Evolutionary conservation across 1,284 basidiomycete species (phyloP).

Genomic region (Leccinum pachyderme): DNA sequence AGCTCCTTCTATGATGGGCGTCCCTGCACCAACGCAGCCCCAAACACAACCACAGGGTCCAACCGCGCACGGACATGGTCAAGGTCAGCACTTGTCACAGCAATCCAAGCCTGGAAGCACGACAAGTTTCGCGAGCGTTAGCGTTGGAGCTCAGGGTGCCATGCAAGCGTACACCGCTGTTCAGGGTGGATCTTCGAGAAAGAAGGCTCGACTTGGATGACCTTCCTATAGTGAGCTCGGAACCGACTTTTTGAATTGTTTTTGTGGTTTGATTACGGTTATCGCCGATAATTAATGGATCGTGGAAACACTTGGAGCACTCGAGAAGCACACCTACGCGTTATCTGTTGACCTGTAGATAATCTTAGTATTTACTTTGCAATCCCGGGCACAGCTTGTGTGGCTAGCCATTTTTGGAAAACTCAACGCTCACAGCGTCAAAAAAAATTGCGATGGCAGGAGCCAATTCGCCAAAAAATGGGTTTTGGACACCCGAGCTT

Average conservation of each 20-base stretch:
- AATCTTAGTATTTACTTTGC: not conserved
- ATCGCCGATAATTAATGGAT: not conserved
- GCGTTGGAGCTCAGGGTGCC: constrained; percentile 40
- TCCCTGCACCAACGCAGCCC: constrained; percentile 43
- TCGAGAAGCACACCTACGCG: not conserved
- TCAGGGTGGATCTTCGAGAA: constrained; percentile 38
- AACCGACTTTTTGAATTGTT: not conserved
- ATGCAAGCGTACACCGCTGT: constrained; percentile 34
- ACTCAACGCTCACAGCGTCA: not conserved
- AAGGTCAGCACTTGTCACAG: constrained; percentile 40
- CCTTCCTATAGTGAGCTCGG: not conserved
- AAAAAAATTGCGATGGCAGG: constrained; percentile 18
- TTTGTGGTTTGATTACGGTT: not conserved
- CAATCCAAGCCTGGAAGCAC: constrained; percentile 50
- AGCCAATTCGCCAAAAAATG: constrained; percentile 28
- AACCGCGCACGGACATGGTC: constrained; percentile 38
- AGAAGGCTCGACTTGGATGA: constrained; percentile 45
- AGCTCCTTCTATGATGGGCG: constrained; percentile 73
- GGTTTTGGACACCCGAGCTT: constrained; percentile 31
- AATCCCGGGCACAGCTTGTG: not conserved
- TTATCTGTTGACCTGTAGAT: not conserved
- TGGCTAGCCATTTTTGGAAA: not conserved
- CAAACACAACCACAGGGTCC: constrained; percentile 39
- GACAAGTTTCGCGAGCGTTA: constrained; percentile 50
- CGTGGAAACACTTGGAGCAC: not conserved